Evolutionary conservation across 441 rosid species (phyloP), one percentile per base, ranked within the genome.

Genomic region (Pelargonium citronellum): DNA sequence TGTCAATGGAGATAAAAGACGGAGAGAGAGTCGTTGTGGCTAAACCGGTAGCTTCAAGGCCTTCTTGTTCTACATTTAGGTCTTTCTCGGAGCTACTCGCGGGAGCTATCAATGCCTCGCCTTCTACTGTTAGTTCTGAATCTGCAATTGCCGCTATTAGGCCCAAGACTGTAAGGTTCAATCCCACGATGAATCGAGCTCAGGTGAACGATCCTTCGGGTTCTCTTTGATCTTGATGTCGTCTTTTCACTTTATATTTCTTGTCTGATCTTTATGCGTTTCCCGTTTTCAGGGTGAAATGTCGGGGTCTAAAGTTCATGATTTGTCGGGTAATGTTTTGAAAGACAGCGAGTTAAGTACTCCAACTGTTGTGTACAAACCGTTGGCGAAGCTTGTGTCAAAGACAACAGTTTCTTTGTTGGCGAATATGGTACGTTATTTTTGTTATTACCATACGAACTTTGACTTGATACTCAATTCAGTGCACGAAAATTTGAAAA

Each of bases 11-110:
- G 73, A 79, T 80, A 62, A 85, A 84, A 70, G 95, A 89, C 73
- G 79, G 81, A 24, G 90, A 86, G 41, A 88, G 90, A 75, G 80
- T 81, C 17, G 84, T 83, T 51, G 75, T 91, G 72, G 84, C 87
- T 1, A 91, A 88, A 81, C 98, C 98, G 62, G 87, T 94, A 67
- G 91, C 98, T 61, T 91, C 96, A 39, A 88, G 89, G 83, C 97
- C 98, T 66, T 79, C 81, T 71, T 73, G 83, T 75, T 83, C 87
- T 37, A 78, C 78, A 51, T 82, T 94, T 55, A 80, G 79, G 74
- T 81, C 92, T 41, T 91, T 89, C 83, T 79, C 93, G 27, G 92
- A 90, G 84, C 89, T 86, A 65, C 88, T 90, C 10, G 83, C 86
- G 1, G 87, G 87, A 51, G 83, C 92, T 53, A 74, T 87, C 46